These are phyloP conservation scores for Volvox reticuliferus DNA, from an alignment of 139 green algal genomes.

Conservation along the genomic window DNA sequence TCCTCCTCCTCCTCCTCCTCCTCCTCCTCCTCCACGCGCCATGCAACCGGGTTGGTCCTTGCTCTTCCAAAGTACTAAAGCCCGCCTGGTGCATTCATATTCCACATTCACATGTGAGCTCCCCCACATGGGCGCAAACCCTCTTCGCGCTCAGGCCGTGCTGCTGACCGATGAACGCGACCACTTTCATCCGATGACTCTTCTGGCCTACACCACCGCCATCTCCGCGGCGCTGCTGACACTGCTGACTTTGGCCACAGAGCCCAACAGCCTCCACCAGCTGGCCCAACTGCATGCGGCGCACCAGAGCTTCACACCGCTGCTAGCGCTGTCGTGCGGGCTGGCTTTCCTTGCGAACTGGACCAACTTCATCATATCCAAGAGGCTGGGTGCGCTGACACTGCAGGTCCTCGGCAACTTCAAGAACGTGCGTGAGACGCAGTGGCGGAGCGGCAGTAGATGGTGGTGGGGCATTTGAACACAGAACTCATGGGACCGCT, in stretches of 20 bases:
- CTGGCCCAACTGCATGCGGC: constrained; percentile 11
- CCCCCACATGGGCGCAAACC: not conserved
- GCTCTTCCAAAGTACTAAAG: no score
- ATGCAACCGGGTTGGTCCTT: no score
- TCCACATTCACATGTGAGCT: not conserved
- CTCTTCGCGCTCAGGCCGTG: not conserved
- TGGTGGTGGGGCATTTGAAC: not conserved
- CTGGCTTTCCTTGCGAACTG: constrained; percentile 94
- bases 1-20: not conserved
- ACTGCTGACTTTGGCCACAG: not conserved
- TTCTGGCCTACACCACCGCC: constrained; percentile 70
- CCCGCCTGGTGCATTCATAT: no score
- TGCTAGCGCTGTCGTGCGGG: constrained; percentile 81
- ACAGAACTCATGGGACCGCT: not conserved
- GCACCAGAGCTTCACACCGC: constrained; percentile 67
- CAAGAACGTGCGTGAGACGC: constrained; percentile 25
- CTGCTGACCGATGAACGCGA: constrained; percentile 69
- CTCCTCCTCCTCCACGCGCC: no score
- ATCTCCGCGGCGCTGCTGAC: constrained; percentile 29
- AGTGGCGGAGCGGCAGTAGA: not conserved
- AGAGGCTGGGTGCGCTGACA: constrained; percentile 90
- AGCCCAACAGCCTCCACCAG: not conserved
- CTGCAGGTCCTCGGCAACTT: constrained; percentile 96
- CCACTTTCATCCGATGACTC: constrained; percentile 86
- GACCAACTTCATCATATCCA: constrained; percentile 87